phyloP scores from a whole-genome alignment of 257 asterid genomes.

The Eucommia ulmoides region DNA sequence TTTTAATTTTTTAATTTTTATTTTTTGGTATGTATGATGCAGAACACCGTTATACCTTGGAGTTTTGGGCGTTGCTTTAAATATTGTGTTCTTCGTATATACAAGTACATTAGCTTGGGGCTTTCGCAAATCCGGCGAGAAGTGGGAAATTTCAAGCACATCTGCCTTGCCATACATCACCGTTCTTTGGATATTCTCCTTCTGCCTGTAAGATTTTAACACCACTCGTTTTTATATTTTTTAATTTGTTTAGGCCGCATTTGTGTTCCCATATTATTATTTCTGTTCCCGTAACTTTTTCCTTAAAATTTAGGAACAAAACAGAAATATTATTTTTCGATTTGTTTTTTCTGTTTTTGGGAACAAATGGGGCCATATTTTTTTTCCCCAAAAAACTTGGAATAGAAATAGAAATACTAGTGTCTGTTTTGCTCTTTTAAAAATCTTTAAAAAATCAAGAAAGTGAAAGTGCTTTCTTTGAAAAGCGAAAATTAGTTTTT shows the following conservation, averaged over 20 bases:
- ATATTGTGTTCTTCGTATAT: constrained; percentile 31
- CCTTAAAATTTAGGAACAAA: no score
- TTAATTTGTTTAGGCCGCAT: background rate
- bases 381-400: no score
- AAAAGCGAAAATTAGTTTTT: no score
- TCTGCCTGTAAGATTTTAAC: constrained; percentile 32
- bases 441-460: no score
- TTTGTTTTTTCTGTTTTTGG: background rate
- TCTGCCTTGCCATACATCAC: constrained; percentile 44
- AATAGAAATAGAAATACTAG: no score
- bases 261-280: no score
- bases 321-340: no score
- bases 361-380: no score
- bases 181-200: constrained; percentile 34
- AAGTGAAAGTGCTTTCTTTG: no score
- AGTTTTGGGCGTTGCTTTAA: constrained; percentile 37
- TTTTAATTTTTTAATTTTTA: background rate
- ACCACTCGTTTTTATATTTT: background rate
- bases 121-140: constrained; percentile 28
- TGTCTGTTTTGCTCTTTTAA: no score
- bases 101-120: constrained; percentile 39
- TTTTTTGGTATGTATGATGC: constrained; percentile 14
- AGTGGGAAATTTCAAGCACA: constrained; percentile 43
- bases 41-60: constrained; percentile 46
- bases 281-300: no score